phyloP scores from a whole-genome alignment of 352 stramenopile species.

The Labyrinthula sp. region DNA sequence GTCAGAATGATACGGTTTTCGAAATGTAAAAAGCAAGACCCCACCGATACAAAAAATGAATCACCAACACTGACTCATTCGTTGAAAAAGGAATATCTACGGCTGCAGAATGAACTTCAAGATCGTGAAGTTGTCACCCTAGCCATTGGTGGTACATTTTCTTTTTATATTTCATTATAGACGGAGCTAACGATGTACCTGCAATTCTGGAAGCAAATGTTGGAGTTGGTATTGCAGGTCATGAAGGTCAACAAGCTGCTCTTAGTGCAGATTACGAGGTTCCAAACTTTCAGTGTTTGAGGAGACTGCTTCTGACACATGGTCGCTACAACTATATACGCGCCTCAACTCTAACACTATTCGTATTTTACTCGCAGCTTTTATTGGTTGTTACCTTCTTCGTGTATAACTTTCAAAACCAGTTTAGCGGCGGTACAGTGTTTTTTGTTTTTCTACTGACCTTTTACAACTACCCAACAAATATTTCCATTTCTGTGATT shows the following conservation, averaged over 20 bases:
- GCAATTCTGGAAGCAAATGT: slow-evolving; percentile 98
- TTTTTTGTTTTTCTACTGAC: slow-evolving; percentile 44
- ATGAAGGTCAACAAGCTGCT: slow-evolving; percentile 95
- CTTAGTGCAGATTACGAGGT: slow-evolving; percentile 94
- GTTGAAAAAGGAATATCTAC: too few species aligned
- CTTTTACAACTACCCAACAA: slow-evolving; percentile 85
- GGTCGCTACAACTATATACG: slow-evolving; percentile 93
- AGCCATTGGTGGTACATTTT: slow-evolving; percentile 81
- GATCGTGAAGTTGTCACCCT: too few species aligned
- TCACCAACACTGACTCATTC: too few species aligned
- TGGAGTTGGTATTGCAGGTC: slow-evolving; percentile 87
- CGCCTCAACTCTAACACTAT: slow-evolving; percentile 77
- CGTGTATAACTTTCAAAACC: slow-evolving; percentile 69
- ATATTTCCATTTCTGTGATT: slow-evolving; percentile 61
- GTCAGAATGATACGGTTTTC: slow-evolving; percentile 34
- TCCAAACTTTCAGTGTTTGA: slow-evolving; percentile 82
- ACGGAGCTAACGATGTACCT: slow-evolving; percentile 94
- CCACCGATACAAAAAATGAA: too few species aligned
- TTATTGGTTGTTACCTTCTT: slow-evolving; percentile 73
- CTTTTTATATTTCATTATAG: too few species aligned
- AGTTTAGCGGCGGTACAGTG: slow-evolving; percentile 60
- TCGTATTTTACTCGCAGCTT: slow-evolving; percentile 98
- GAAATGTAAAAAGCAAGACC: too few species aligned
- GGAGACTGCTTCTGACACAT: slow-evolving; percentile 82
- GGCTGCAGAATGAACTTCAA: too few species aligned